Conservation (phyloP, 306 rosid species). For the Argentina anserina region DNA sequence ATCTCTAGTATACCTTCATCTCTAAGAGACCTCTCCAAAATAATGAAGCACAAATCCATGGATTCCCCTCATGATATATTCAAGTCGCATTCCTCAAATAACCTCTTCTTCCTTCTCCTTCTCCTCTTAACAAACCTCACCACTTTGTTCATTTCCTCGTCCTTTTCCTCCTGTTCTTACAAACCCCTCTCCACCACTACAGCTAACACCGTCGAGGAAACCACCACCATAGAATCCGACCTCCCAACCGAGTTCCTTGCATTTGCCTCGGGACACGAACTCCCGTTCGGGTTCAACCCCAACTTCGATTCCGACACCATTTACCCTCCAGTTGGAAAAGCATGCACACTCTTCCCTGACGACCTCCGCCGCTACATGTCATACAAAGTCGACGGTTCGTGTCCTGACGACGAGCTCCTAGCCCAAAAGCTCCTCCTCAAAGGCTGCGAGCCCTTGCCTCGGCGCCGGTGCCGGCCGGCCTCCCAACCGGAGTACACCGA, state of each 20-base stretch:
- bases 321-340: background rate
- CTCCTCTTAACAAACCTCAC: background rate
- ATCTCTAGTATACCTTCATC: background rate
- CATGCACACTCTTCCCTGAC: background rate
- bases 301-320: background rate
- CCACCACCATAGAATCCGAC: background rate
- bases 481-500: background rate
- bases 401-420: background rate
- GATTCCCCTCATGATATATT: background rate
- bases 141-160: background rate
- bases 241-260: background rate
- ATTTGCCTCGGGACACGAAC: background rate
- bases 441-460: background rate
- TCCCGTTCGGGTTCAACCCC: background rate
- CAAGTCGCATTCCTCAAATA: background rate
- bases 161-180: background rate
- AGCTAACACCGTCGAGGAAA: too few species aligned
- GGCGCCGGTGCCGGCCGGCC: background rate
- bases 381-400: background rate
- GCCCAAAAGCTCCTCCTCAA: background rate
- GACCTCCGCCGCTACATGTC: background rate
- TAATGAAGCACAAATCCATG: background rate
- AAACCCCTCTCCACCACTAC: background rate
- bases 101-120: background rate
- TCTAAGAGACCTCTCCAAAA: background rate